Base-by-base conservation (phyloP, 805 yeast species). In the Kodamaea sagamina region DNA sequence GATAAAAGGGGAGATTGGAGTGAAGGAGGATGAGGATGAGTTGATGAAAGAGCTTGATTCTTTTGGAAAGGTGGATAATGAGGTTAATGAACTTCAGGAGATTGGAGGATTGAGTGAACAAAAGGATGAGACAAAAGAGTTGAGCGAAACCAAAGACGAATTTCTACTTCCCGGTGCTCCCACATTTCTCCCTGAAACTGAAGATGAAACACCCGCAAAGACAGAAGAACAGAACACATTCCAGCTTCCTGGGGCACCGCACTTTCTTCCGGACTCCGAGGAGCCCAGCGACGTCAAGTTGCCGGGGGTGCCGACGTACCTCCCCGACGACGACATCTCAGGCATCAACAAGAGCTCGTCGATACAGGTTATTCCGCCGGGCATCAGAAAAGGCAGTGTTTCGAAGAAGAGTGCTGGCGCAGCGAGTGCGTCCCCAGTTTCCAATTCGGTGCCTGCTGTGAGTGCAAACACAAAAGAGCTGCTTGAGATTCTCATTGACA, bases 401-500 rank as follows among this genome's bases (percentile, higher is more conserved):
- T 16, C 40, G 11, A 39, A 32, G 24, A 8, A 8, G 24, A 21
- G 24, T 21, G 24, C 8, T 21, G 24, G 24, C 6, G 24, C 8
- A 21, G 24, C 8, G 8, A 21, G 24, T 17, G 18, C 34, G 17
- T 4, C 32, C 11, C 32, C 15, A 6, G 25, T 9, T 10, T 8
- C 36, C 4, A 24, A 17, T 16, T 24, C 24, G 13, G 8, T n/a
- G n/a, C 25, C 24, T 19, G 25, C n/a, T 11, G 8, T 25, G 4
- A 9, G 18, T 22, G 24, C 32, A 17, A 8, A 26, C 5, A 49
- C 48, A 17, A 61, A 64, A 45, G 71, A 65, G 8, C 72, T 77
- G 35, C 67, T 84, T 11, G 54, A 63, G n/a, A 55, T 67, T 12
- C 76, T 84, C 43, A 60, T 85, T 55, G 74, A 76, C 44, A 68